Percentiles rank a stretch among this genome's conserved stretches.
phyloP scores from a whole-genome alignment of 192 early-diverging fungal genomes.

The Umbelopsis sp. region DNA sequence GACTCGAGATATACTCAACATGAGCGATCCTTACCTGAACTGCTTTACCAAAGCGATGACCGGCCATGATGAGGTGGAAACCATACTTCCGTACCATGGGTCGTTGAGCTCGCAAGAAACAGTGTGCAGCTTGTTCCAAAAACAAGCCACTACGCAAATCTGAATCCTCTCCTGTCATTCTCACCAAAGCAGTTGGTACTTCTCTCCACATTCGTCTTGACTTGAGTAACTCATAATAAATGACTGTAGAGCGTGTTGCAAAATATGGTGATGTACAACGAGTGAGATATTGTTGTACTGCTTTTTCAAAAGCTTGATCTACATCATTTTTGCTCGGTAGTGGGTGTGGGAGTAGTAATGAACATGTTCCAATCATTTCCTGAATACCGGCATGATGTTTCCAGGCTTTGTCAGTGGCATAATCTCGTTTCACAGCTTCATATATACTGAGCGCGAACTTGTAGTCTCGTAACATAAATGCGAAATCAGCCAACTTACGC shows the following conservation, averaged over 20 bases:
- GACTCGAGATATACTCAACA: not conserved
- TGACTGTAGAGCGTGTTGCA: conserved; percentile 71
- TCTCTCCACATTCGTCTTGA: conserved; percentile 68
- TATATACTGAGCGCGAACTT: conserved; percentile 88
- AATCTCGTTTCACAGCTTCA: conserved; percentile 88
- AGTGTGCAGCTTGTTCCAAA: conserved; percentile 89
- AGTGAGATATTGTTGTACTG: conserved; percentile 73
- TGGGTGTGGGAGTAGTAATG: conserved; percentile 65
- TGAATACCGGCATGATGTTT: conserved; percentile 72
- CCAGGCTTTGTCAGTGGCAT: conserved; percentile 76
- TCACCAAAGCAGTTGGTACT: conserved; percentile 66
- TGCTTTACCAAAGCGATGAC: conserved; percentile 78
- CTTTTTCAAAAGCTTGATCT: conserved; percentile 70
- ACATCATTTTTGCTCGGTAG: conserved; percentile 48
- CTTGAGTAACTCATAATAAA: conserved; percentile 85
- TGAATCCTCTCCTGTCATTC: conserved; percentile 79
- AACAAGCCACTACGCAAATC: conserved; percentile 78
- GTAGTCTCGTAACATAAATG: conserved; percentile 97
- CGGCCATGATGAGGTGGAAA: conserved; percentile 89
- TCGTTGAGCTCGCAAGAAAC: conserved; percentile 65
- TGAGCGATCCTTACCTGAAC: conserved; percentile 58
- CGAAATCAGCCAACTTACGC: conserved; percentile 92
- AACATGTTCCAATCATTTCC: conserved; percentile 92
- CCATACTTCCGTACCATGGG: conserved; percentile 85
- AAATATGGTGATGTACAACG: conserved; percentile 60